Base-by-base conservation (phyloP, 1,139 yeast species). In the Debaryomyces coudertii region DNA sequence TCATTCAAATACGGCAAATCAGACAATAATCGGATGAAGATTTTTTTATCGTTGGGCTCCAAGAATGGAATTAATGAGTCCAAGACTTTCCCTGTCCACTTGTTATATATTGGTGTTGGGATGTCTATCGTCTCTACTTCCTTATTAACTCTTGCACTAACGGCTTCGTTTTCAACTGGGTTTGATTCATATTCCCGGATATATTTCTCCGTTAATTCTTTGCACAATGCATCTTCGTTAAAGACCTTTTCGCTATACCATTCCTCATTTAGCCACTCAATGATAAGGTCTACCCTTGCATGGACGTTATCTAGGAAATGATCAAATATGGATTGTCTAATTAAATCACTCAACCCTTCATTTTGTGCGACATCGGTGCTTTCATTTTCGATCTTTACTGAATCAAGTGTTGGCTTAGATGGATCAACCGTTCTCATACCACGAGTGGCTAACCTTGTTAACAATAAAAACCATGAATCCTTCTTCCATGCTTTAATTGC, bases 221-320 rank as follows among this genome's bases (percentile, higher is more conserved):
- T 55, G 18, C 47, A 45, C 25, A 54, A 35, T 38, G 55, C 50
- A 41, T 62, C 61, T 48, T 72, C 76, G 50, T 68, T 67, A 45
- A 66, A 68, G 1, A 80, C 81, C 51, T 68, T 69, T 53, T 87
- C 95, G 39, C 83, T 78, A 63, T 83, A 92, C 96, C 97, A 95
- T 64, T 95, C 99, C 65, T 93, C 99, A 57, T 88, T 92, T 45
- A 95, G 71, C 99, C 99, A 95, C 51, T 87, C 90, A 31, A 92
- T 82, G n/a, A 89, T 82, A 33, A 86, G 69, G 50, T 89, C 96
- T 12, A 92, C 77, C 35, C 93, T 72, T 9, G 73, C 76, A 48
- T 87, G 85, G 53, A 92, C 85, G 57, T 87, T 88, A 15, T 79
- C 85, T 57, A 90, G 73, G 48, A 90, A 85, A 62, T 85, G 87